Base-by-base conservation (phyloP, 129 eudicot genomes). In the Flaveria trinervia region DNA sequence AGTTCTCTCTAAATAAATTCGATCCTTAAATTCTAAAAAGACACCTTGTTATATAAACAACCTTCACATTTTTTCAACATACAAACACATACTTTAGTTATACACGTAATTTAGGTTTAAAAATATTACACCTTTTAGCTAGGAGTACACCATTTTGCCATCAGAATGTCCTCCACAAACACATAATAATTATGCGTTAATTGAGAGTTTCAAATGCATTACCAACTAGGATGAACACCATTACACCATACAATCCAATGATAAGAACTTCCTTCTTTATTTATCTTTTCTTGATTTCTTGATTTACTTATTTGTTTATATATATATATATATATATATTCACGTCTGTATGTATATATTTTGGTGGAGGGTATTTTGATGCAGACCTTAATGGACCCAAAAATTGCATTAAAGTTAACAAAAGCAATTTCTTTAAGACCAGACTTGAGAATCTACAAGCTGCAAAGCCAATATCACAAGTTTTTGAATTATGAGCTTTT, bases 351-450 rank as follows among this genome's bases (percentile, higher is more conserved):
- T 49, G 50, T 23, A 18, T 73, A 65, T 50, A 60, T 71, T 20
- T 48, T 52, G 66, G 50, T 18, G 73, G 73, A 79, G 68, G 57
- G 78, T 54, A 36, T 64, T 79, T 79, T 64, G 73, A 79, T 72
- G 78, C 56, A 61, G 61, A 72, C 49, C 68, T 59, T 28, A 54
- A 79, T 54, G 75, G 81, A 64, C 80, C 80, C 80, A 81, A 51
- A 23, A 5, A 69, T 56, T 83, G 78, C 74, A 79, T 68, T 79
- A 56, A 82, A 79, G 82, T 75, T 77, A 22, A 73, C 59, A 57
- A 80, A 86, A 71, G 81, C 83, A 73, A 33, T 26, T 77, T 33
- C 90, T 80, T 80, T 77, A 77, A 66, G 85, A 86, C 84, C 90
- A 80, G 73, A 20, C 76, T 74, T 79, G 79, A 83, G 87, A 83